Evolutionary conservation across 352 stramenopile genomes (phyloP), one percentile per base, ranked within the genome.

Genomic region (Bremia lactucae): DNA sequence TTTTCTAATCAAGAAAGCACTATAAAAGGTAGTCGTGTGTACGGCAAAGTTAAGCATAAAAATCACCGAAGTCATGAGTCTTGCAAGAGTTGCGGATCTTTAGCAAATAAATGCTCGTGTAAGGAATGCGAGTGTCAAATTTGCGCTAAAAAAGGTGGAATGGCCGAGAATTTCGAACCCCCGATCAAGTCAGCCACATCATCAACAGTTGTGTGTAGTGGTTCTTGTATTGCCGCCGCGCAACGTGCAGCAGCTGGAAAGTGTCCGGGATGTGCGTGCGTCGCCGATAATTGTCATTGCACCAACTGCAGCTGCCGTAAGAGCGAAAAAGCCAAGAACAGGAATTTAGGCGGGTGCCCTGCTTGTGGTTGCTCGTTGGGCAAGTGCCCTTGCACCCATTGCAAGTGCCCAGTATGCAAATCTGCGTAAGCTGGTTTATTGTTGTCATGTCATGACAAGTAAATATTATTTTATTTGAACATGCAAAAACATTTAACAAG

Each of bases 121-220:
- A 49, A 60, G 51, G 39, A 59, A 31, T 74, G 59, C 43, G 45
- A 58, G 38, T 68, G 62, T 28, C 24, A 50, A 43, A 50, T 47
- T 3, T 72, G 63, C 36, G 42, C 38, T 24, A 48, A 14, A 29
- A 61, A 56, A 22, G 29, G 8, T 23, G 26, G 19, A 13, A 13
- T 5, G 6, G 20, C 7, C 6, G 18, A 52, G 11, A 3, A 24
- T 4, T 47, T 46, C 7, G 41, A 58, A 36, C 42, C 53, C 14
- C 37, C 53, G 28, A 54, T 58, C 35, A 52, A 61, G 19, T 62
- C 48, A 7, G 48, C 47, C 2, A 58, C 53, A 13, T 58, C 46
- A 23, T 52, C 52, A 16, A 44, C 29, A 3, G 15, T 56, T 20
- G 36, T 62, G 16, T 58, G 53, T 33, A 33, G 48, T 15, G 48